Evolutionary conservation across 2,329 filamentous ascomycete genomes (phyloP).

Genomic region (Scedosporium boydii): DNA sequence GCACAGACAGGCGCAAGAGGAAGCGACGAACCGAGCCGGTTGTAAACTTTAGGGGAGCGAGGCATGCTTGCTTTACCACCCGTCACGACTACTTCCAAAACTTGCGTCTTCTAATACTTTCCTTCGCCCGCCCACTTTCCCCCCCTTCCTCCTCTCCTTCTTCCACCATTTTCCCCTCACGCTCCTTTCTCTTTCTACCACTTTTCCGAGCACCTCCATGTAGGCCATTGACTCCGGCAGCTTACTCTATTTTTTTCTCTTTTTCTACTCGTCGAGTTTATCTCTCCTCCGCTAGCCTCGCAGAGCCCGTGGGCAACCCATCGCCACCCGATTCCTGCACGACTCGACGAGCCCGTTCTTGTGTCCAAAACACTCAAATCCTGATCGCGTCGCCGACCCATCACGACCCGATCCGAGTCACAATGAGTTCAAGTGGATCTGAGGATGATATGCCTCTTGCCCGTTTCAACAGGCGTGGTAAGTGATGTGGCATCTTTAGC

Average conservation of each 20-base stretch:
- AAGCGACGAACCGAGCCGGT: not conserved
- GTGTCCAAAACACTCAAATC: not conserved
- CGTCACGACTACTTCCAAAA: conserved; percentile 7
- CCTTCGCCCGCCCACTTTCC: conserved; percentile 13
- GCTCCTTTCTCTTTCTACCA: conserved; percentile 17
- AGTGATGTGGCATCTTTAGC: conserved; percentile 29
- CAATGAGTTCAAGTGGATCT: conserved; percentile 31
- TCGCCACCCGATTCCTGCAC: conserved; percentile 4
- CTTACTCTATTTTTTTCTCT: not conserved
- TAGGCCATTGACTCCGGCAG: not conserved
- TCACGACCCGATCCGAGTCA: not conserved
- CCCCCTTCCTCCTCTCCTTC: conserved; percentile 20
- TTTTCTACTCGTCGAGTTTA: not conserved
- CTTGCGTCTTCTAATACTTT: conserved; percentile 12
- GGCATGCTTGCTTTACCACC: conserved; percentile 6
- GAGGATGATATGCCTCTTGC: conserved; percentile 79
- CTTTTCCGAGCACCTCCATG: not conserved
- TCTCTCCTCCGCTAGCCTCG: not conserved
- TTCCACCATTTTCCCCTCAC: conserved; percentile 13
- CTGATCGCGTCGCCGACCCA: not conserved
- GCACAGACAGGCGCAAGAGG: not conserved
- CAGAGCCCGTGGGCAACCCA: not conserved
- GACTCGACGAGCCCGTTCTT: not conserved
- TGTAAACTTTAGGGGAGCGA: conserved; percentile 6
- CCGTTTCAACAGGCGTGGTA: conserved; percentile 56